A percentile compares a stretch with the other conserved stretches of the same genome.
Conservation (phyloP, 2,329 filamentous ascomycete species). For the Pyricularia pennisetigena region DNA sequence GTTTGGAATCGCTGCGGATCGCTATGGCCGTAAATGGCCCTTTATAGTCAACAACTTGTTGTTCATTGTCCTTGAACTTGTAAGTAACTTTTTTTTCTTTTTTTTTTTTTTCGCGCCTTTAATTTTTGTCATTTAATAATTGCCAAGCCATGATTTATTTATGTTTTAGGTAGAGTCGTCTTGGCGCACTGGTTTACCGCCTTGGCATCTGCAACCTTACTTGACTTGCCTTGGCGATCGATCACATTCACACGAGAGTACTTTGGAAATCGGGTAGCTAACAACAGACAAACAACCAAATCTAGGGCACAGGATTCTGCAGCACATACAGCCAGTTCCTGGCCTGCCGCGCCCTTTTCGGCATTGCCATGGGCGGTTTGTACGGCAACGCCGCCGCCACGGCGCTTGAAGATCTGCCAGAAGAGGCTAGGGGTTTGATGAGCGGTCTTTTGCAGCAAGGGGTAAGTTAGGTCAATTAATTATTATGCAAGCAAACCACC, state of each 20-base stretch:
- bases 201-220: neutral
- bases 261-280: neutral
- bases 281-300: neutral
- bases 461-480: neutral
- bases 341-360: slow-evolving; percentile 65
- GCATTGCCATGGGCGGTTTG: slow-evolving; percentile 72
- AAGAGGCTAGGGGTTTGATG: slow-evolving; percentile 61
- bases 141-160: no score
- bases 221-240: neutral
- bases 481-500: no score
- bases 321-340: slow-evolving; percentile 62
- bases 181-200: neutral
- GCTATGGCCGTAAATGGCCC: slow-evolving; percentile 57
- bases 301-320: slow-evolving; percentile 55
- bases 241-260: neutral
- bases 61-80: slow-evolving; percentile 43
- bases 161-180: neutral
- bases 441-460: slow-evolving; percentile 70
- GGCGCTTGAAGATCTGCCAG: slow-evolving; percentile 64
- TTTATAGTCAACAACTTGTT: slow-evolving; percentile 71
- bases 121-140: neutral
- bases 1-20: slow-evolving; percentile 45
- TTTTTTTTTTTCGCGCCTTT: neutral
- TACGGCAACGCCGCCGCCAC: slow-evolving; percentile 74
- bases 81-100: neutral